A percentile compares a stretch with the other conserved stretches of the same genome.
Evolutionary conservation across 176 grass and related monocot species (phyloP).

Genomic region (Aegilops bicornis): DNA sequence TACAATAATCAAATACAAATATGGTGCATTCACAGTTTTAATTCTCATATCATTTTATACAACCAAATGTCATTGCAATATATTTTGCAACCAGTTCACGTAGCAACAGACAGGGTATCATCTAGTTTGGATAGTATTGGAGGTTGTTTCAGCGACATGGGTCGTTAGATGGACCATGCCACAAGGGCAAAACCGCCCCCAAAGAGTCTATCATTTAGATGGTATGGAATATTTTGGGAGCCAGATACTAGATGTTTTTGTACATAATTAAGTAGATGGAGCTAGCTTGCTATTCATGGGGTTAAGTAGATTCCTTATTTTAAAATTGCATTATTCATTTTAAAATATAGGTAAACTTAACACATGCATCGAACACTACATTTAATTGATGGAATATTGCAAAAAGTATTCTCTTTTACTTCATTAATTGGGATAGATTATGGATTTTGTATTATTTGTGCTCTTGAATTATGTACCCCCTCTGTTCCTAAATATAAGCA

Average conservation of each 20-base stretch:
- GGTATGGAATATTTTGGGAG: neutral
- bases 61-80: too few species aligned
- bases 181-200: neutral
- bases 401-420: neutral
- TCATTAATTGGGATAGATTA: neutral
- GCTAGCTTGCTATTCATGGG: neutral
- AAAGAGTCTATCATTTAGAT: neutral
- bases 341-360: neutral
- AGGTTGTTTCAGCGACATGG: too few species aligned
- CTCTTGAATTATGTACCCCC: neutral
- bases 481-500: too few species aligned
- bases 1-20: too few species aligned
- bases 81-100: too few species aligned
- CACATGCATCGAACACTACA: neutral
- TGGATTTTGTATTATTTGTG: neutral
- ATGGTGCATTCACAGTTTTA: too few species aligned
- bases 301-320: neutral
- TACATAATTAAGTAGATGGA: neutral
- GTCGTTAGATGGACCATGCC: neutral
- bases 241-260: neutral
- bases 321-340: neutral
- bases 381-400: neutral
- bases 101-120: too few species aligned
- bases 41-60: too few species aligned
- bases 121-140: too few species aligned